Evolutionary conservation across 75 land plant genomes (phyloP).

Genomic region (Pinus tabuliformis): DNA sequence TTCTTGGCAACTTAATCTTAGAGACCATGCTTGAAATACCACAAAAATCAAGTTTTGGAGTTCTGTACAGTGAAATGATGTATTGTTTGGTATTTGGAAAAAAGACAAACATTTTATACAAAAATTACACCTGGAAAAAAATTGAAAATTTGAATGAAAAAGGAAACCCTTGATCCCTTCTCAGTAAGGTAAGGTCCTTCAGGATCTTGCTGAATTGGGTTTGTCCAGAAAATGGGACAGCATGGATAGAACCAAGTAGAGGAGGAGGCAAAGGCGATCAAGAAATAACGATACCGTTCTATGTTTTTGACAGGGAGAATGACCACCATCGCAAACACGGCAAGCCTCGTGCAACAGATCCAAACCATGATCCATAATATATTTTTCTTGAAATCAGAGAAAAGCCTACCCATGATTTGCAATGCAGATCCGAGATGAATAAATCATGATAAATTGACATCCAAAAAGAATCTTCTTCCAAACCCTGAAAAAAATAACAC

Average conservation of each 20-base stretch:
- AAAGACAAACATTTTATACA: background rate
- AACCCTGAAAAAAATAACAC: too few relatives aligned
- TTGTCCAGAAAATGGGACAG: background rate
- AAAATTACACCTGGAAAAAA: background rate
- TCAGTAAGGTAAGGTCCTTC: too few relatives aligned
- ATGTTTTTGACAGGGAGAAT: too few relatives aligned
- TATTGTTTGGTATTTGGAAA: background rate
- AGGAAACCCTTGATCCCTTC: background rate
- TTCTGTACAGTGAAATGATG: background rate
- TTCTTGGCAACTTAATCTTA: background rate
- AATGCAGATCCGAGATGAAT: too few relatives aligned
- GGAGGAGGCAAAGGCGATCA: background rate
- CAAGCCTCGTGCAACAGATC: too few relatives aligned
- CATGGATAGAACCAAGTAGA: background rate
- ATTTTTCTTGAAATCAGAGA: too few relatives aligned
- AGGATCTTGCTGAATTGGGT: too few relatives aligned
- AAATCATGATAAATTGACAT: too few relatives aligned
- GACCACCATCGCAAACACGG: too few relatives aligned
- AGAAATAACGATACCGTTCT: background rate
- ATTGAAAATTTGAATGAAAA: background rate
- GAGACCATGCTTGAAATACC: background rate
- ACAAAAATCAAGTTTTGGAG: background rate
- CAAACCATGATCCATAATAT: too few relatives aligned
- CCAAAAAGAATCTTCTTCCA: too few relatives aligned
- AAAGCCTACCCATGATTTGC: too few relatives aligned